Evolutionary conservation across 495 filamentous ascomycete species (phyloP).

Genomic region (Neurospora tetraspora): DNA sequence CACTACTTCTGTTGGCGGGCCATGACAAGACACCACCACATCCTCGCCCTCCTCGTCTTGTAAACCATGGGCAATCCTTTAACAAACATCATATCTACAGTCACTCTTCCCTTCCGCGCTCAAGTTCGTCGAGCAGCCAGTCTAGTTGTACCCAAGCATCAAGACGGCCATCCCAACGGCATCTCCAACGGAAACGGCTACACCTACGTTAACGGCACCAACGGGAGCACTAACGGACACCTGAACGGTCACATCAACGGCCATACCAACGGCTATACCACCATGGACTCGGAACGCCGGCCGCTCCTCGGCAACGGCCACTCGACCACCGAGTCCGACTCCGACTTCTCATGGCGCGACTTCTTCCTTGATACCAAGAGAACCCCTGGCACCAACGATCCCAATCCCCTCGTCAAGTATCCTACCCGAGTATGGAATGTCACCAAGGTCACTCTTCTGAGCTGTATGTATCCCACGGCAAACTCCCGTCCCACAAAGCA

Average conservation of each 20-base stretch:
- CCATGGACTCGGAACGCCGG: neutral
- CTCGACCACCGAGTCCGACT: neutral
- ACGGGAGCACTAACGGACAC: neutral
- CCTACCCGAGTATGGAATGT: slow-evolving; percentile 44
- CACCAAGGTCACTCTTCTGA: slow-evolving; percentile 42
- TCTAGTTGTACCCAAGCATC: neutral
- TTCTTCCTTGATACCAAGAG: slow-evolving; percentile 34
- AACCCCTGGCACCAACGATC: slow-evolving; percentile 38
- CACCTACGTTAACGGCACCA: neutral
- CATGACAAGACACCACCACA: neutral
- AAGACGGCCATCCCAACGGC: neutral
- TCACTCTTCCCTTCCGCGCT: neutral
- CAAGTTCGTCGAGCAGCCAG: neutral
- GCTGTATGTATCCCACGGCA: slow-evolving; percentile 32
- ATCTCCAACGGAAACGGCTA: neutral
- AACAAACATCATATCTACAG: neutral
- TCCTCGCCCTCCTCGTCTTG: neutral
- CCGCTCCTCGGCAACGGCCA: neutral
- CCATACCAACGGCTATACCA: neutral
- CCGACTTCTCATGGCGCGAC: slow-evolving; percentile 15
- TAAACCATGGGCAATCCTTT: neutral
- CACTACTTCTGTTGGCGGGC: neutral
- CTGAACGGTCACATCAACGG: neutral
- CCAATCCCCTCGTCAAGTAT: slow-evolving; percentile 45
- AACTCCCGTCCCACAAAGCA: neutral